Percentiles rank a stretch among this genome's conserved stretches.
Evolutionary conservation across 208 protist genomes (phyloP).

Genomic region (Leishmania arabica): DNA sequence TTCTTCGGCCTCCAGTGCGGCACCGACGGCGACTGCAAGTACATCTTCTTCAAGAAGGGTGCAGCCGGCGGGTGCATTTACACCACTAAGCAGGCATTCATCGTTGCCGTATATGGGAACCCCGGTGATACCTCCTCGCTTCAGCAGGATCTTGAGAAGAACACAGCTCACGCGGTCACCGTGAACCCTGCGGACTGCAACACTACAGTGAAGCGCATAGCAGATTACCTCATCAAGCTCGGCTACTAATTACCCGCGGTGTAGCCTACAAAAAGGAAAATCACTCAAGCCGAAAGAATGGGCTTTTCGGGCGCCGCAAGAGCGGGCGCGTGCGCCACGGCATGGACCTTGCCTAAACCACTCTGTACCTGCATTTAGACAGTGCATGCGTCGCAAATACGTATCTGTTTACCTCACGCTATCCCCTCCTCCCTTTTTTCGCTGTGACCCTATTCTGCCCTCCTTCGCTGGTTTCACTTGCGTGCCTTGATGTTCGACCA

Average conservation of each 20-base stretch:
- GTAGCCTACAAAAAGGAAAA: constrained; percentile 12
- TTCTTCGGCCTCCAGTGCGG: constrained; percentile 86
- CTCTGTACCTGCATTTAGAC: background rate
- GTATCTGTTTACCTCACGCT: background rate
- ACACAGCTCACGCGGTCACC: constrained; percentile 32
- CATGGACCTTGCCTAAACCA: background rate
- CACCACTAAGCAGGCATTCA: constrained; percentile 83
- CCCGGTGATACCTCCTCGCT: constrained; percentile 60
- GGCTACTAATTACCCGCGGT: constrained; percentile 56
- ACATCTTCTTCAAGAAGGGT: constrained; percentile 91
- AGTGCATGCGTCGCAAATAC: background rate
- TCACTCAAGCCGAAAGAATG: background rate
- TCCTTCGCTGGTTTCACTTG: background rate
- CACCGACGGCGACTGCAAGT: constrained; percentile 70
- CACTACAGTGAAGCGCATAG: constrained; percentile 82
- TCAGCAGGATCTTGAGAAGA: constrained; percentile 54
- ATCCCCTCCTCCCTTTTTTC: background rate
- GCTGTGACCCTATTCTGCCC: background rate
- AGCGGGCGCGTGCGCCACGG: background rate
- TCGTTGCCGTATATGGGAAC: constrained; percentile 87
- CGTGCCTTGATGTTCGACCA: background rate
- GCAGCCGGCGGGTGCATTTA: constrained; percentile 84
- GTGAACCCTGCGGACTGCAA: constrained; percentile 91
- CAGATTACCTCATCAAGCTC: constrained; percentile 86
- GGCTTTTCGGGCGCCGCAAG: background rate